These are phyloP conservation scores for Xylaria sp. DNA, from an alignment of 495 filamentous ascomycete species.

Conservation along the genomic window DNA sequence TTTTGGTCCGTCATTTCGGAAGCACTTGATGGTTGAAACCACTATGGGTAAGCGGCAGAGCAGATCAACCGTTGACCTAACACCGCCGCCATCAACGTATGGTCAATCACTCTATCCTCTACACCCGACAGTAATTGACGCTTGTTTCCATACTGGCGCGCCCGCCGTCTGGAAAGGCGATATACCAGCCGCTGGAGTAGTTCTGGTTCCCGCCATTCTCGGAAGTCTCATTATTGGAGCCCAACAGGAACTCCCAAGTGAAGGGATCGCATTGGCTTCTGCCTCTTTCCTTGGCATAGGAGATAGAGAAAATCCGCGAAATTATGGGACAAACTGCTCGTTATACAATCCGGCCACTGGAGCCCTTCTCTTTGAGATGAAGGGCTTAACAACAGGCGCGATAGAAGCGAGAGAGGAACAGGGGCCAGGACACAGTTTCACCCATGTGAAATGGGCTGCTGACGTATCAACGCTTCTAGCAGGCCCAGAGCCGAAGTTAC, in stretches of 20 bases:
- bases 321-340: conserved; percentile 25
- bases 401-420: conserved; percentile 2
- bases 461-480: background rate
- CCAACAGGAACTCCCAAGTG: background rate
- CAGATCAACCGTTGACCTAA: conserved; percentile 7
- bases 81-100: conserved; percentile 31
- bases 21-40: conserved; percentile 33
- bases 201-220: conserved; percentile 12
- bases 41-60: conserved; percentile 32
- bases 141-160: conserved; percentile 41
- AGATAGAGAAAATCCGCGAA: conserved; percentile 22
- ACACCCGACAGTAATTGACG: conserved; percentile 51
- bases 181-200: background rate
- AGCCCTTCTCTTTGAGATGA: conserved; percentile 28
- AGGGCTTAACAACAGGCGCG: background rate
- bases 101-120: conserved; percentile 40
- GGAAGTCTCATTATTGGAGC: conserved; percentile 19
- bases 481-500: background rate
- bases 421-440: background rate
- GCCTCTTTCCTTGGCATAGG: conserved; percentile 19
- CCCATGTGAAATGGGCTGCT: background rate
- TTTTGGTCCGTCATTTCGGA: conserved; percentile 43
- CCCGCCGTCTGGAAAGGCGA: conserved; percentile 28
- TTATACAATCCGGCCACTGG: conserved; percentile 34
- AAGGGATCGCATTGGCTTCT: conserved; percentile 2